Conservation (phyloP, 2,329 filamentous ascomycete species). For the Fusarium torulosum region DNA sequence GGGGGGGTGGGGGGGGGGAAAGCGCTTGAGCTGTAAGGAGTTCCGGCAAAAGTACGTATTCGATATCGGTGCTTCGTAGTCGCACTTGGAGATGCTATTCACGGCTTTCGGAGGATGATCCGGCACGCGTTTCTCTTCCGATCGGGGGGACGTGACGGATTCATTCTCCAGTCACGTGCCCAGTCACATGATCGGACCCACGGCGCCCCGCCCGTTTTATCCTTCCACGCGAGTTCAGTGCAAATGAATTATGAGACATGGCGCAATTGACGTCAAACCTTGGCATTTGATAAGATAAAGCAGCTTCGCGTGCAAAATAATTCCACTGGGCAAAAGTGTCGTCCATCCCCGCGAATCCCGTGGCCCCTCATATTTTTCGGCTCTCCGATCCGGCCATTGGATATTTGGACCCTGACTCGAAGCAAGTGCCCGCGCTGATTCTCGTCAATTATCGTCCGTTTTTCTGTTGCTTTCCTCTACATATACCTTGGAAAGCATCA, state of each 20-base stretch:
- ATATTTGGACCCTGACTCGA: conserved; percentile 39
- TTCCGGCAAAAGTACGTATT: conserved; percentile 2
- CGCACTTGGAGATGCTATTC: conserved; percentile 4
- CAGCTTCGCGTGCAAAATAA: conserved; percentile 4
- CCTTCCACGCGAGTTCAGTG: background rate
- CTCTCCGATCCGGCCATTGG: conserved; percentile 43
- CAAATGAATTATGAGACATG: background rate
- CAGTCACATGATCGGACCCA: conserved; percentile 23
- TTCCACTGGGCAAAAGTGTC: conserved; percentile 1
- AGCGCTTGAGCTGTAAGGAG: background rate
- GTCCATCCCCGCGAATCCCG: conserved; percentile 30
- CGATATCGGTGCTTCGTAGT: conserved; percentile 23
- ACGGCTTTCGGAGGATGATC: conserved; percentile 33
- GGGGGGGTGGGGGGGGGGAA: no score
- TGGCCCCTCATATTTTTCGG: conserved; percentile 45
- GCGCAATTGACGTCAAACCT: conserved; percentile 36
- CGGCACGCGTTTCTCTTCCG: conserved; percentile 33
- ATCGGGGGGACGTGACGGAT: conserved; percentile 23
- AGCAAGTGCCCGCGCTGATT: conserved; percentile 11
- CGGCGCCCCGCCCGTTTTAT: conserved; percentile 8
- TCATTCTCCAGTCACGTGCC: conserved; percentile 11
- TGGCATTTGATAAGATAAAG: conserved; percentile 38
- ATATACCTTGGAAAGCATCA: conserved; percentile 8
- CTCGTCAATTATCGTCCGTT: conserved; percentile 9
- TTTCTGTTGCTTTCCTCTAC: background rate